A percentile compares a stretch with the other conserved stretches of the same genome.
phyloP scores from a whole-genome alignment of 495 filamentous ascomycete species.

The Bathelium albidoporum region DNA sequence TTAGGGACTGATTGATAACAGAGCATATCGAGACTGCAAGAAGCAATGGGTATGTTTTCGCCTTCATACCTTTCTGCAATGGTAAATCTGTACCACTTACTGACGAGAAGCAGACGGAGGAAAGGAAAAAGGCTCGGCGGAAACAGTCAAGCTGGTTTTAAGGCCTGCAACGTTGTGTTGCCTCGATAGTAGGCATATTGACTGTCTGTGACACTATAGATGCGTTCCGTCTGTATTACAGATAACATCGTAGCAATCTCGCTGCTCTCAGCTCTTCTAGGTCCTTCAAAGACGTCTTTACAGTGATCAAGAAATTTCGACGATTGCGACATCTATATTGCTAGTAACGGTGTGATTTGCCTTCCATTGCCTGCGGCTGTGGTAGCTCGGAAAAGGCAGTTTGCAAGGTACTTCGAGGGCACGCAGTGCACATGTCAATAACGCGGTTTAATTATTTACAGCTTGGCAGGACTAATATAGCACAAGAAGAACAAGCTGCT shows the following conservation, averaged over 20 bases:
- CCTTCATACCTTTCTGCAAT: not conserved
- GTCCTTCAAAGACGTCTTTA: too few species aligned
- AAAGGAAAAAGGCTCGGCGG: not conserved
- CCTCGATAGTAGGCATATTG: too few species aligned
- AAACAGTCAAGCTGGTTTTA: not conserved
- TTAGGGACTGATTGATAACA: slow-evolving; percentile 26
- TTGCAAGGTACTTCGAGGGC: not conserved
- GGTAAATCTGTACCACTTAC: not conserved
- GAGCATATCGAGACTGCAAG: slow-evolving; percentile 90
- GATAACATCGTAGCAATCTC: not conserved
- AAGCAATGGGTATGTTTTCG: slow-evolving; percentile 68
- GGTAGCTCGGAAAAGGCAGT: too few species aligned
- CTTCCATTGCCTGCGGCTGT: too few species aligned
- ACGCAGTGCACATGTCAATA: not conserved
- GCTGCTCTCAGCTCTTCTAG: too few species aligned
- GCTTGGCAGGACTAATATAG: too few species aligned
- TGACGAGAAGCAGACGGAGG: not conserved
- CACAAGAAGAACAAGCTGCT: not conserved
- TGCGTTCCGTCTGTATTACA: too few species aligned
- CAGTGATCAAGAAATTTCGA: too few species aligned
- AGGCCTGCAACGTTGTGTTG: not conserved
- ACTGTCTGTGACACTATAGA: too few species aligned
- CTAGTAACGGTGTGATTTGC: too few species aligned
- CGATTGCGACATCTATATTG: not conserved
- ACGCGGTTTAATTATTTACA: not conserved